Evolutionary conservation across 768 basidiomycete genomes (phyloP).

Genomic region (Psilocybe subaeruginosa): DNA sequence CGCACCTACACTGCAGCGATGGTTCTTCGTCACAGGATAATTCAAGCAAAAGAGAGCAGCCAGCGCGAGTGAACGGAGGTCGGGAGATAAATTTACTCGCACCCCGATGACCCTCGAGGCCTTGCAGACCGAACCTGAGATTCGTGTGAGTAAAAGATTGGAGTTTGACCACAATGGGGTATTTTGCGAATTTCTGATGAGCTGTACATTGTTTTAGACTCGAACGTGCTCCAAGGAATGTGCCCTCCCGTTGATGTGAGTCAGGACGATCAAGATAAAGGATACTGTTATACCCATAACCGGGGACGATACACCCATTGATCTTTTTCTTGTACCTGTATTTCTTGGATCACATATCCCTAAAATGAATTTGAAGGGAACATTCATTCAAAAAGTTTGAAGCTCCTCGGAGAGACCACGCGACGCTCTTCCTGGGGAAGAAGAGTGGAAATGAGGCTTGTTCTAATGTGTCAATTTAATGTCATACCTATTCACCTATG

Average conservation of each 20-base stretch:
- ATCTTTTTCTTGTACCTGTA: background rate
- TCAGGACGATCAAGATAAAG: constrained; percentile 6
- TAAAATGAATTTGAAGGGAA: background rate
- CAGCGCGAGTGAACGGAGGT: background rate
- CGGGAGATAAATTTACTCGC: constrained; percentile 3
- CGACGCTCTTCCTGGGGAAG: constrained; percentile 11
- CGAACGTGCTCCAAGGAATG: background rate
- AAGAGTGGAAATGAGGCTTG: background rate
- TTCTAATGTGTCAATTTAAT: background rate
- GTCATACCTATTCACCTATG: background rate
- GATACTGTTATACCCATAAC: background rate
- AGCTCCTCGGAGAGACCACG: constrained; percentile 15
- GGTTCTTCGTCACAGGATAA: background rate
- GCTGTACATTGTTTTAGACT: constrained; percentile 5
- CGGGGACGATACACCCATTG: background rate
- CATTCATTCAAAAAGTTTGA: background rate
- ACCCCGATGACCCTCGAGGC: constrained; percentile 7
- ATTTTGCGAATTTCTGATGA: constrained; percentile 4
- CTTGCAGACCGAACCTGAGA: constrained; percentile 9
- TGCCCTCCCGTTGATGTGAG: background rate
- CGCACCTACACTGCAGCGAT: background rate
- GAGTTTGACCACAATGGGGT: constrained; percentile 5
- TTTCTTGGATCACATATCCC: constrained; percentile 11
- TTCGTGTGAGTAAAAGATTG: constrained; percentile 17
- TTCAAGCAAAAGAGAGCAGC: background rate